Evolutionary conservation across 2,329 filamentous ascomycete species (phyloP), one percentile per base, ranked within the genome.

Genomic region (Hysterium pulicare): DNA sequence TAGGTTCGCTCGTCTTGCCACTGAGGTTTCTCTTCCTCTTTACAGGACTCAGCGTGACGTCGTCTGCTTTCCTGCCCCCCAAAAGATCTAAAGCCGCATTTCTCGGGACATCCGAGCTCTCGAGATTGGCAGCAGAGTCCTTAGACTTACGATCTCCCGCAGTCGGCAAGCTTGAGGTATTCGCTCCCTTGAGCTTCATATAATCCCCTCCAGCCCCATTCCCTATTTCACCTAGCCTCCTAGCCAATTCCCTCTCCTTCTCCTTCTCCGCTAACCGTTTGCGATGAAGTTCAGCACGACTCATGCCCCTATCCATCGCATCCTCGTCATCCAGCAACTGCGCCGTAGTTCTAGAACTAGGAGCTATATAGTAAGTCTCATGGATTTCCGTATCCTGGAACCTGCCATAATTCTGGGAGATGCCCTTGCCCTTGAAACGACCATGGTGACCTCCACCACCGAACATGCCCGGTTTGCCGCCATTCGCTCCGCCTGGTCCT

Each of bases 211-310:
- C 86, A 0, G 84, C 77, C 5, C 83, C 83, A 37, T 71, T 76
- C 8, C 85, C 85, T 45, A 82, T 71, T 38, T 77, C 71, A 8
- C 79, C 80, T 2, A 93, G 72, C 51, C 80, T 81, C 59, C 79
- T 81, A 50, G 83, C 84, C 37, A 93, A 76, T 19, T 87, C 83
- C 16, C 81, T 74, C 62, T 91, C 87, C 57, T 79, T 84, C 63
- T 90, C 85, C 53, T 81, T 78, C 11, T 78, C 78, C 5, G 81
- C 78, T 5, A 90, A 70, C 3, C 77, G 77, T 43, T 82, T 76
- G 48, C 81, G 83, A 51, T 87, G 67, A 15, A 79, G 77, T 49
- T 90, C 86, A 39, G 82, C 79, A 45, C 78, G 76, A 53, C 82
- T 82, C 22, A 75, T 77, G 23, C 79, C 75, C 41, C 67, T 61